Evolutionary conservation across 2,329 filamentous ascomycete genomes (phyloP).

Genomic region (Cercospora berteroae): DNA sequence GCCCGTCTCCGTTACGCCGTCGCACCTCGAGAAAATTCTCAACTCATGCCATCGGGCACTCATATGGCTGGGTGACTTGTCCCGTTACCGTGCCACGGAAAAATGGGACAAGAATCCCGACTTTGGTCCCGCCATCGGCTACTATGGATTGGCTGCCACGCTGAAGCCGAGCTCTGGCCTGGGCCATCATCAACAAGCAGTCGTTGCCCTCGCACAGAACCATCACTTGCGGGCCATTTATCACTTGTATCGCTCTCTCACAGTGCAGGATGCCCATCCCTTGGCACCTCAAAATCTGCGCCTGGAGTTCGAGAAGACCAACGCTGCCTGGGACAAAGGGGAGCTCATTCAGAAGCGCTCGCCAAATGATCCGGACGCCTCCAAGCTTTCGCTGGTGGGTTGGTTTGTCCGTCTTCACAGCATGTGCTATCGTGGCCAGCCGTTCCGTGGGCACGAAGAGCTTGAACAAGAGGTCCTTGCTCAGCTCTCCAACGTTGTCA

Average conservation of each 20-base stretch:
- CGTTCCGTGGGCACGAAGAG: conserved; percentile 73
- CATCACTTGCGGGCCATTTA: conserved; percentile 85
- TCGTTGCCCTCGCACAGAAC: conserved; percentile 74
- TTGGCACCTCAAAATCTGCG: conserved; percentile 74
- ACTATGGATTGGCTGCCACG: conserved; percentile 78
- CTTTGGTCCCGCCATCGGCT: conserved; percentile 76
- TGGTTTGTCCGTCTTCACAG: conserved; percentile 89
- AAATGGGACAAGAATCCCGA: conserved; percentile 69
- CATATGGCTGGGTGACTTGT: conserved; percentile 84
- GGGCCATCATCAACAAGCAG: conserved; percentile 86
- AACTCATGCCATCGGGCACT: conserved; percentile 78
- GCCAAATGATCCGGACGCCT: conserved; percentile 49
- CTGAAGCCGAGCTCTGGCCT: conserved; percentile 76
- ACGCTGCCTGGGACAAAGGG: conserved; percentile 56
- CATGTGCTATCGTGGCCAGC: conserved; percentile 73
- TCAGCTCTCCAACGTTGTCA: conserved; percentile 70
- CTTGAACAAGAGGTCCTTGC: conserved; percentile 82
- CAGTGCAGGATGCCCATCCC: conserved; percentile 70
- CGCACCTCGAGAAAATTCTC: conserved; percentile 61
- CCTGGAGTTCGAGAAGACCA: conserved; percentile 70
- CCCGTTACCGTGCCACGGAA: conserved; percentile 76
- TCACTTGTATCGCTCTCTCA: conserved; percentile 80
- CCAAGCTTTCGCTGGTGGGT: conserved; percentile 64
- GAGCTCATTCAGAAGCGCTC: conserved; percentile 48
- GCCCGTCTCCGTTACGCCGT: conserved; percentile 28